A percentile compares a stretch with the other conserved stretches of the same genome.
phyloP scores from a whole-genome alignment of 768 basidiomycete species.

The Pholiota microspora region DNA sequence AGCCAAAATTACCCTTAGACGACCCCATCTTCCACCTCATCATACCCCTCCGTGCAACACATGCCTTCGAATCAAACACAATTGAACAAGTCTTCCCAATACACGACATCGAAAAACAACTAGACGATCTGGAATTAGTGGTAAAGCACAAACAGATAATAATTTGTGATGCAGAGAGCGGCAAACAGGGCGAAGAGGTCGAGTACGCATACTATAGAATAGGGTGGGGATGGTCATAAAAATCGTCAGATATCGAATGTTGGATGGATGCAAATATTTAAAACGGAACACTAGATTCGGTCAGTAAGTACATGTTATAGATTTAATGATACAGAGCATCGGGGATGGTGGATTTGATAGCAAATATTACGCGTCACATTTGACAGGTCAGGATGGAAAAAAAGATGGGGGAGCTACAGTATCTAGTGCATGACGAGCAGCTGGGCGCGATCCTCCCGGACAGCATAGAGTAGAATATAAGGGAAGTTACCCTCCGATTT shows the following conservation, averaged over 20 bases:
- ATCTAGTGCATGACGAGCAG: conserved; percentile 36
- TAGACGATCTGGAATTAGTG: conserved; percentile 31
- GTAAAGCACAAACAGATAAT: conserved; percentile 56
- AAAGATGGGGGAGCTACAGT: neutral
- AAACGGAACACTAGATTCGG: neutral
- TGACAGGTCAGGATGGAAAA: too few relatives aligned
- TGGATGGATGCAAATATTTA: neutral
- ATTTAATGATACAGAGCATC: too few relatives aligned
- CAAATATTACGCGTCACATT: neutral
- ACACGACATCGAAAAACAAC: neutral
- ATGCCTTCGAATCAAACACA: conserved; percentile 53
- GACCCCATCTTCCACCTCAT: conserved; percentile 63
- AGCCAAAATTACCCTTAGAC: neutral
- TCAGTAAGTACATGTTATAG: too few relatives aligned
- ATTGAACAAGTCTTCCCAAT: conserved; percentile 54
- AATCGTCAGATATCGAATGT: neutral
- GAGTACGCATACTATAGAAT: conserved; percentile 74
- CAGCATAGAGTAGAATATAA: conserved; percentile 63
- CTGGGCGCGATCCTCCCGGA: conserved; percentile 68
- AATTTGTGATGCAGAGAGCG: conserved; percentile 48
- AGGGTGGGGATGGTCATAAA: conserved; percentile 50
- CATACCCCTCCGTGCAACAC: conserved; percentile 72
- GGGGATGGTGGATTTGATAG: too few relatives aligned
- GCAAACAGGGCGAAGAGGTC: conserved; percentile 44
- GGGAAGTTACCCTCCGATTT: conserved; percentile 58